Percentiles rank a stretch among this genome's conserved stretches.
phyloP scores from a whole-genome alignment of 306 rosid genomes.

The Spatholobus suberectus region DNA sequence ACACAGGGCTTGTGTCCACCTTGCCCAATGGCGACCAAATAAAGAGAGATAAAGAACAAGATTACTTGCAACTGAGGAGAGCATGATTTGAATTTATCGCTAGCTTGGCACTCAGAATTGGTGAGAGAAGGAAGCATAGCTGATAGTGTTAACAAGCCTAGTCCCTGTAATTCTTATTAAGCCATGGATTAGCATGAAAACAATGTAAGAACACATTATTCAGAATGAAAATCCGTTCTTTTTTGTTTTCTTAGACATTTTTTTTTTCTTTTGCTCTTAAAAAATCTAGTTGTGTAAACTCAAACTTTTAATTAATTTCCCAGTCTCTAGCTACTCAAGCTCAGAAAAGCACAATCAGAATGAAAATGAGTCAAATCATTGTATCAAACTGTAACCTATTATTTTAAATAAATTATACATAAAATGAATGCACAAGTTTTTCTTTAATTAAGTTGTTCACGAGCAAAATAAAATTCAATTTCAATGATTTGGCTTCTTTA shows the following conservation, averaged over 20 bases:
- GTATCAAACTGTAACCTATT: not conserved
- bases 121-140: constrained; percentile 54
- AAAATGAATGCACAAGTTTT: not conserved
- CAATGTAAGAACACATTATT: not conserved
- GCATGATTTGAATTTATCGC: constrained; percentile 21
- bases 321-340: not conserved
- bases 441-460: not conserved
- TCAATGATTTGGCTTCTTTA: not conserved
- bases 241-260: not conserved
- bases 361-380: not conserved
- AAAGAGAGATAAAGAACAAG: constrained; percentile 68
- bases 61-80: constrained; percentile 50
- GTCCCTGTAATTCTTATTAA: constrained; percentile 55
- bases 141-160: constrained; percentile 63
- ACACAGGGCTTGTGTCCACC: constrained; percentile 89
- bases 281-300: not conserved
- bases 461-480: not conserved
- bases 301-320: not conserved
- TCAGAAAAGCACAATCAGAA: not conserved
- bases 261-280: not conserved
- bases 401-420: not conserved
- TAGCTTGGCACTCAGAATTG: constrained; percentile 29
- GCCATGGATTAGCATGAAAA: not conserved
- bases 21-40: constrained; percentile 68
- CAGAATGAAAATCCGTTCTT: not conserved